A percentile compares a stretch with the other conserved stretches of the same genome.
These are phyloP conservation scores for Intubia oerlemansii DNA, from an alignment of 2,329 filamentous ascomycete genomes.

Conservation along the genomic window DNA sequence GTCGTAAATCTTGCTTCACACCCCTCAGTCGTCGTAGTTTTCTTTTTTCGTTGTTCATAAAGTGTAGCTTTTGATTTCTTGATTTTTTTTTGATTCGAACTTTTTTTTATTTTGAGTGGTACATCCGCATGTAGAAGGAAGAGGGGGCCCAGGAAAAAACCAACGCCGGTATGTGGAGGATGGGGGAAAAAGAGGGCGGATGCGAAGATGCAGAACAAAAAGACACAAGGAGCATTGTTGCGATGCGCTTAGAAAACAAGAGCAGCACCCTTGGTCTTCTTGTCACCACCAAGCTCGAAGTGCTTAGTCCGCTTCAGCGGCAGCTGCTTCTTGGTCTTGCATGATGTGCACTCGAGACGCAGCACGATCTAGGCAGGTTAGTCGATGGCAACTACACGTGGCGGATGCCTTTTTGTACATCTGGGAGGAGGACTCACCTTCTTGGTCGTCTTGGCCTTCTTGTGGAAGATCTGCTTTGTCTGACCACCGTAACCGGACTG, in stretches of 20 bases:
- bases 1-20: too few species aligned
- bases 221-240: too few species aligned
- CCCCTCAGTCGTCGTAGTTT: too few species aligned
- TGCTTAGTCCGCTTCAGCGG: constrained; percentile 99
- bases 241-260: constrained; percentile 77
- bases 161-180: too few species aligned
- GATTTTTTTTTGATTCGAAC: too few species aligned
- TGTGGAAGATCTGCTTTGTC: constrained; percentile 99
- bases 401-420: too few species aligned
- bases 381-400: too few species aligned
- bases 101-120: too few species aligned
- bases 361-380: constrained; percentile 56
- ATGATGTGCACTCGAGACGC: constrained; percentile 88
- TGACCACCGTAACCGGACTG: constrained; percentile 99
- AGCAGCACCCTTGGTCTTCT: constrained; percentile 99
- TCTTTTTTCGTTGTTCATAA: too few species aligned
- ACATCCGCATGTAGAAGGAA: not conserved
- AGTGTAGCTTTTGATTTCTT: too few species aligned
- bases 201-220: not conserved
- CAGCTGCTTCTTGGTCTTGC: constrained; percentile 97
- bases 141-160: constrained; percentile 1
- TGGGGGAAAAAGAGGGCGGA: not conserved
- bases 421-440: too few species aligned
- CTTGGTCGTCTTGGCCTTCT: constrained; percentile 99
- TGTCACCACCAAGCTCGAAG: constrained; percentile 99